Evolutionary conservation across 2,329 filamentous ascomycete genomes (phyloP).

Genomic region (Cordyceps javanica): DNA sequence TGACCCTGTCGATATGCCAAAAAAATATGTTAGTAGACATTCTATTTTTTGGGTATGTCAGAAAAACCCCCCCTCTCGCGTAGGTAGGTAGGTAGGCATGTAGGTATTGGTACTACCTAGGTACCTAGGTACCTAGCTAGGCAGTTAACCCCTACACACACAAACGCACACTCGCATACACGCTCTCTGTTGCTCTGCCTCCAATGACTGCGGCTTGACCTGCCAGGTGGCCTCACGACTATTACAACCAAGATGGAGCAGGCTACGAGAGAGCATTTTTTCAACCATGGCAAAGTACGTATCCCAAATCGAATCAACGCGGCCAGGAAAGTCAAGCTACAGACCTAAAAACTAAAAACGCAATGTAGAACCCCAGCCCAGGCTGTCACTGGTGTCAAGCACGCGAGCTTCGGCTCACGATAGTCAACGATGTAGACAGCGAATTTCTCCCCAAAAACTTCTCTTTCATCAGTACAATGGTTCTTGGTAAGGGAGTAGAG

Average conservation of each 20-base stretch:
- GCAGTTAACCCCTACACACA: no score
- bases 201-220: background rate
- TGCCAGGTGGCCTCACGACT: background rate
- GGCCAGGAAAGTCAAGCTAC: no score
- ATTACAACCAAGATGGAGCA: slow-evolving; percentile 33
- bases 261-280: slow-evolving; percentile 43
- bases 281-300: slow-evolving; percentile 34
- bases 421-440: slow-evolving; percentile 58
- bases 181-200: no score
- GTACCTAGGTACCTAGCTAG: background rate
- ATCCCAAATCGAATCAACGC: background rate
- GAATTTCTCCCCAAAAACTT: slow-evolving; percentile 56
- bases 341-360: background rate
- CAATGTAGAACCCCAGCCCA: background rate
- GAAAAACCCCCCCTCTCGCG: no score
- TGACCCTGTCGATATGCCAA: no score
- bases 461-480: slow-evolving; percentile 58
- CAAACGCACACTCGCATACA: no score
- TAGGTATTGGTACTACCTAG: background rate
- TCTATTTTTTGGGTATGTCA: no score
- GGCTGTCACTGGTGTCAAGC: slow-evolving; percentile 59
- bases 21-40: no score
- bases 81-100: background rate
- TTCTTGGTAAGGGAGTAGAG: slow-evolving; percentile 54
- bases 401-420: slow-evolving; percentile 44